Conservation (phyloP, 441 rosid species). For the Hura crepitans region DNA sequence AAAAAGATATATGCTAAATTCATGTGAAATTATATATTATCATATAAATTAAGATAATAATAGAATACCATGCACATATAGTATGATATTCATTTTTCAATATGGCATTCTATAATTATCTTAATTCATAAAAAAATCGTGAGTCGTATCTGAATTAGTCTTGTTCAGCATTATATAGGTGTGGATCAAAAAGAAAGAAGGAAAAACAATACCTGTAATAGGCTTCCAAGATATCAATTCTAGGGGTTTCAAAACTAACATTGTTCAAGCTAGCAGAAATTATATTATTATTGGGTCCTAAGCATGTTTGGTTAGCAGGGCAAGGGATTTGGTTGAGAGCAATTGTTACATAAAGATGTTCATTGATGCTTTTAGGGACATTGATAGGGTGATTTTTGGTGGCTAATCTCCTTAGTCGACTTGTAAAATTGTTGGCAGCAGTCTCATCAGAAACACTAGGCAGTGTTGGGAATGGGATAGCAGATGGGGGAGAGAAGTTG, state of each 20-base stretch:
- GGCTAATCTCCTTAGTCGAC: slow-evolving; percentile 32
- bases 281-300: slow-evolving; percentile 20
- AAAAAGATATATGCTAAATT: too few relatives aligned
- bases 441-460: slow-evolving; percentile 32
- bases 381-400: slow-evolving; percentile 36
- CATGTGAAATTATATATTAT: too few relatives aligned
- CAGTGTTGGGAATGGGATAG: slow-evolving; percentile 32
- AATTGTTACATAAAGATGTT: slow-evolving; percentile 25
- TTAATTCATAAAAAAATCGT: too few relatives aligned
- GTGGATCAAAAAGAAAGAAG: neutral
- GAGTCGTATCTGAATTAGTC: too few relatives aligned
- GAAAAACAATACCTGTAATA: slow-evolving; percentile 29
- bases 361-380: slow-evolving; percentile 40
- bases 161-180: too few relatives aligned
- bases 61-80: too few relatives aligned
- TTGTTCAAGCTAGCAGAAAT: slow-evolving; percentile 36
- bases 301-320: slow-evolving; percentile 18
- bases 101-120: too few relatives aligned
- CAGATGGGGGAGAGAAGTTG: slow-evolving; percentile 30
- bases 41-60: too few relatives aligned
- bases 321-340: slow-evolving; percentile 28
- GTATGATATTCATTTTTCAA: too few relatives aligned
- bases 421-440: slow-evolving; percentile 27
- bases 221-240: slow-evolving; percentile 32
- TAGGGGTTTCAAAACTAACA: slow-evolving; percentile 23